Evolutionary conservation across 2,329 filamentous ascomycete species (phyloP).

Genomic region (Pyrenophora tritici-repentis): DNA sequence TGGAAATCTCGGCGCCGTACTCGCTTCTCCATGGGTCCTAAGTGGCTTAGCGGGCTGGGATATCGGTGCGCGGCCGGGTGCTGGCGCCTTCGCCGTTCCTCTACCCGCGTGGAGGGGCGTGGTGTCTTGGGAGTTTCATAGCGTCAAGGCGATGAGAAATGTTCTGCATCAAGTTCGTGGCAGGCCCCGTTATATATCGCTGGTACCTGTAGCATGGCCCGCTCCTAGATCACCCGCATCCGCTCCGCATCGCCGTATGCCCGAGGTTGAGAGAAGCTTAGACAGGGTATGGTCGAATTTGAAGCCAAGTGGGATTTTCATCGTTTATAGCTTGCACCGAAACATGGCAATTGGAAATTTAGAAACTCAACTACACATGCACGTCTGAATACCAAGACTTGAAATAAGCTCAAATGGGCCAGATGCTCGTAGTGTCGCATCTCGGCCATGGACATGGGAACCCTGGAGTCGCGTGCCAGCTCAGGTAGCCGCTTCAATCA

Average conservation of each 20-base stretch:
- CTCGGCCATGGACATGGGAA: conserved; percentile 1
- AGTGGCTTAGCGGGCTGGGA: conserved; percentile 22
- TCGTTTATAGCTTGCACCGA: not conserved
- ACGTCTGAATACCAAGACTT: not conserved
- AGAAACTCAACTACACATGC: not conserved
- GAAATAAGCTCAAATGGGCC: not conserved
- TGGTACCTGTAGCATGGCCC: conserved; percentile 15
- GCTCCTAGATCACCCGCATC: conserved; percentile 34
- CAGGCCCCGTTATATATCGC: conserved; percentile 33
- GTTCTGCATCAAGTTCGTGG: conserved; percentile 16
- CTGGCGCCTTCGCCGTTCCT: conserved; percentile 21
- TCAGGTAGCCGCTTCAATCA: conserved; percentile 23
- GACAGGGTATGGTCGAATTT: conserved; percentile 7
- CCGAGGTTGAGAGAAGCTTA: conserved; percentile 27
- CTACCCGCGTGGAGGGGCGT: conserved; percentile 20
- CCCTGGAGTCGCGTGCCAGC: conserved; percentile 14
- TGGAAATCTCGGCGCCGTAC: conserved; percentile 32
- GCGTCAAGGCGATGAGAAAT: conserved; percentile 23
- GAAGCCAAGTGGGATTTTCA: conserved; percentile 4
- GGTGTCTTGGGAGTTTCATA: conserved; percentile 27
- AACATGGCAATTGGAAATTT: no score
- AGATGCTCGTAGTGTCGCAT: not conserved
- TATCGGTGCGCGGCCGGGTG: conserved; percentile 33
- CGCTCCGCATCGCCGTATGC: conserved; percentile 32
- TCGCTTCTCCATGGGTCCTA: conserved; percentile 9